These are phyloP conservation scores for Quercus suber DNA, from an alignment of 306 rosid genomes.

Conservation along the genomic window DNA sequence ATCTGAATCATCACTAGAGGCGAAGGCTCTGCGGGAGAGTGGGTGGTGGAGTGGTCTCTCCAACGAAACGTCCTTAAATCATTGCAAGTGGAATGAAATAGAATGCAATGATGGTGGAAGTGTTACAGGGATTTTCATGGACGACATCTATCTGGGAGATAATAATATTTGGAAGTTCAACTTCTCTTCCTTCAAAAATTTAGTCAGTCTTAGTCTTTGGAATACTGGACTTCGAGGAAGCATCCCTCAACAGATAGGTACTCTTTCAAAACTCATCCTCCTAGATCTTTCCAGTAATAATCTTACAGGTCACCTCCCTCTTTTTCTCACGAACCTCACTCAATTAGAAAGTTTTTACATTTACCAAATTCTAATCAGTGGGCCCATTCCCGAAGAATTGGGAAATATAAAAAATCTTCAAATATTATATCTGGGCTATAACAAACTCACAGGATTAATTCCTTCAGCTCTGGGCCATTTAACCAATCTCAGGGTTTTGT, in stretches of 20 bases:
- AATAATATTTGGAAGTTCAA: no score
- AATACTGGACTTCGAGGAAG: not conserved
- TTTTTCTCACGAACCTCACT: not conserved
- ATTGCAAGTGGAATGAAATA: not conserved
- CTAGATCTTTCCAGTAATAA: not conserved
- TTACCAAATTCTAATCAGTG: not conserved
- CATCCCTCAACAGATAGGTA: not conserved
- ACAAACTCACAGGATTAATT: not conserved
- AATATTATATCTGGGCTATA: rapidly evolving
- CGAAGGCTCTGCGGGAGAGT: not conserved
- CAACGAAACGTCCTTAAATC: not conserved
- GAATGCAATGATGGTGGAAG: not conserved
- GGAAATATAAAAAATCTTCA: not conserved
- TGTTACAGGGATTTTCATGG: not conserved
- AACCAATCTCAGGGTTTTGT: no score
- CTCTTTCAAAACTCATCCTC: not conserved
- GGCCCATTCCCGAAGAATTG: no score
- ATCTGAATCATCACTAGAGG: not conserved
- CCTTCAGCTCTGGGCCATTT: no score
- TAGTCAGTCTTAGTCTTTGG: not conserved
- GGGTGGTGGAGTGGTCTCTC: not conserved
- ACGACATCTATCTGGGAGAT: not conserved
- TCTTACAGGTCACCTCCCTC: not conserved
- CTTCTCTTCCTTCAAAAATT: not conserved
- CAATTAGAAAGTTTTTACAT: not conserved